Base-by-base conservation (phyloP, 345 rosid genomes). In the Syzygium aromaticum region DNA sequence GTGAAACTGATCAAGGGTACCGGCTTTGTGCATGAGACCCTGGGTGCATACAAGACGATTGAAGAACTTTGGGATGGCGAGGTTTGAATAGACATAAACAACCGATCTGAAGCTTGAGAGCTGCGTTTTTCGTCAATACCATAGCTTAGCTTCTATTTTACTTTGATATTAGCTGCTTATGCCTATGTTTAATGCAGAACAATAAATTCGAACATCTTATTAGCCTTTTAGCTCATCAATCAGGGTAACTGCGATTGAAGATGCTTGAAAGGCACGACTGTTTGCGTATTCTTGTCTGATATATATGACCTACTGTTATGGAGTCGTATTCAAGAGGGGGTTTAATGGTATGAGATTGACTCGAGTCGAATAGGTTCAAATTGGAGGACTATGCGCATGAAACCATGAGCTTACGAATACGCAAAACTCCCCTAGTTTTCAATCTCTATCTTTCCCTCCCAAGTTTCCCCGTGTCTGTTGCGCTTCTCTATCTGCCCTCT, bases 21-120 rank as follows among this genome's bases (percentile, higher is more conserved):
- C 54, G 80, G 87, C 10, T 95, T 95, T 90, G 94, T 86, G 51
- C 94, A 95, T 77, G 98, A 95, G 89, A 92, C 93, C 2, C 43
- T 87, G 23, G 88, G 98, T 28, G 89, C 91, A 3, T 95, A 95
- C 87, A 95, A 87, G 93, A 91, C 89, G 78, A 56, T 94, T 43
- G 95, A 95, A 89, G 95, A 97, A 54, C 91, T 97, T 3, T 97
- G 99, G 99, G 99, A 97, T 54, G 99, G 98, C 86, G 98, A 97
- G 91, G 87, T 96, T 77, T 96, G 87, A 95, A 88, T 27, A n/a
- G 73, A 16, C 19, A 27, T 30, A 6, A 61, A 19, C 73, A 61
- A 61, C 38, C 38, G 14, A n/a, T n/a, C 73, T 13, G 38, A 61
- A 61, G 73, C 73, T 13, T n/a, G 19, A 61, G 73, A 61, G 73